phyloP scores from a whole-genome alignment of 2,329 filamentous ascomycete species.

The Fusarium oxysporum region DNA sequence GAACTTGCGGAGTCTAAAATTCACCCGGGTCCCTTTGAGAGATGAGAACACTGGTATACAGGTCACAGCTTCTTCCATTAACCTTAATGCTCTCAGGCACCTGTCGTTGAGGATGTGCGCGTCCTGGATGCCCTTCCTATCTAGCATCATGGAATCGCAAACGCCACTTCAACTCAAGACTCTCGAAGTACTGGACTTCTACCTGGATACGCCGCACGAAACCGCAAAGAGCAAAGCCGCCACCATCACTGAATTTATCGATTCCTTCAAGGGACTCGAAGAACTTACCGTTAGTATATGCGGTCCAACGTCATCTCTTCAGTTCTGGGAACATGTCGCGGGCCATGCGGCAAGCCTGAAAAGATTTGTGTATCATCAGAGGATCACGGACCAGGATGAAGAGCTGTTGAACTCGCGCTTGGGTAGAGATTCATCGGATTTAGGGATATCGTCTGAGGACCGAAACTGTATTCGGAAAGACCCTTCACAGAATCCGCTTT shows the following conservation, averaged over 20 bases:
- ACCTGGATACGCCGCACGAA: background rate
- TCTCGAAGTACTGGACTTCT: background rate
- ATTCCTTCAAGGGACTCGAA: background rate
- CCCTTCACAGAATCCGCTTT: background rate
- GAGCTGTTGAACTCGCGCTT: background rate
- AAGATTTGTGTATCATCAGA: background rate
- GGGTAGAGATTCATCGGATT: background rate
- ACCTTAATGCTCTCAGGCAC: accelerated
- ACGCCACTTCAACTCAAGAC: background rate
- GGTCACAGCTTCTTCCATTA: accelerated
- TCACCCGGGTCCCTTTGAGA: background rate
- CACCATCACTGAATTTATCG: accelerated
- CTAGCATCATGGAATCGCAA: accelerated
- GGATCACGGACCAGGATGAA: background rate
- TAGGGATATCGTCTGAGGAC: background rate
- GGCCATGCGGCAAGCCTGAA: background rate
- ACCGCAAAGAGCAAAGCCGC: background rate
- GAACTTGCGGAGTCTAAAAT: background rate
- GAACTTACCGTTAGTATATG: background rate
- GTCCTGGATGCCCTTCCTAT: background rate
- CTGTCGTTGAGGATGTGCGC: background rate
- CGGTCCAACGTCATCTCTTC: background rate
- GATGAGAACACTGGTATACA: background rate
- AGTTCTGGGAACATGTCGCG: background rate
- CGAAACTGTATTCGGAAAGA: accelerated